phyloP scores from a whole-genome alignment of 163 green algal genomes.

The Scenedesmus sp. region DNA sequence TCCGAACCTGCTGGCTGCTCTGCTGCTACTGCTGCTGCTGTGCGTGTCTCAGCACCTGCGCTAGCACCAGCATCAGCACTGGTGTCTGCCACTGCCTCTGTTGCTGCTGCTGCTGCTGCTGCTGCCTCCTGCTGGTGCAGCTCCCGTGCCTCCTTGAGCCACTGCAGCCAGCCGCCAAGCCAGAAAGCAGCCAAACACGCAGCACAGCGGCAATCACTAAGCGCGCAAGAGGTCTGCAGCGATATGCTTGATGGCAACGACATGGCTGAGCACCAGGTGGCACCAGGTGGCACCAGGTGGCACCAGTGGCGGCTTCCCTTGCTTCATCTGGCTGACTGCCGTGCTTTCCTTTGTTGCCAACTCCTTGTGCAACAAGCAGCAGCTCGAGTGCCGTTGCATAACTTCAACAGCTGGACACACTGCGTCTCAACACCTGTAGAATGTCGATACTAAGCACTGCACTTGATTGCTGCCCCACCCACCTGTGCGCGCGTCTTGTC shows the following conservation, averaged over 20 bases:
- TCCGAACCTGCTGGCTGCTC: not conserved
- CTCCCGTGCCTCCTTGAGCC: constrained; percentile 21
- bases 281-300: too few species aligned
- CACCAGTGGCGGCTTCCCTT: too few species aligned
- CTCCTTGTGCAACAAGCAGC: too few species aligned
- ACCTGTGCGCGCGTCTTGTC: constrained; percentile 42
- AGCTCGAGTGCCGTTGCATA: too few species aligned
- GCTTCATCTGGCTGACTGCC: too few species aligned
- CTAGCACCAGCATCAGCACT: not conserved
- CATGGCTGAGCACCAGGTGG: too few species aligned
- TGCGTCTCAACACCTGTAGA: not conserved
- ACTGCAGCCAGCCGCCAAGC: not conserved
- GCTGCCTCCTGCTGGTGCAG: constrained; percentile 17
- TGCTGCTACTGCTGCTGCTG: not conserved
- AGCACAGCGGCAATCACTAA: not conserved
- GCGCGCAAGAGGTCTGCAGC: too few species aligned
- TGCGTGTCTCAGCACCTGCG: not conserved
- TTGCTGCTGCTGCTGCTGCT: constrained; percentile 29
- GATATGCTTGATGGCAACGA: too few species aligned
- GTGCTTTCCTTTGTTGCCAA: too few species aligned
- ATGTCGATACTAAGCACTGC: not conserved
- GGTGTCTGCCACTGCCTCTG: not conserved
- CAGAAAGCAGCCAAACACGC: not conserved
- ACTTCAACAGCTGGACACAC: not conserved
- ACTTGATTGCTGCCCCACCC: not conserved